Conservation (phyloP, 2,329 filamentous ascomycete genomes). For the Pseudogymnoascus sp. region DNA sequence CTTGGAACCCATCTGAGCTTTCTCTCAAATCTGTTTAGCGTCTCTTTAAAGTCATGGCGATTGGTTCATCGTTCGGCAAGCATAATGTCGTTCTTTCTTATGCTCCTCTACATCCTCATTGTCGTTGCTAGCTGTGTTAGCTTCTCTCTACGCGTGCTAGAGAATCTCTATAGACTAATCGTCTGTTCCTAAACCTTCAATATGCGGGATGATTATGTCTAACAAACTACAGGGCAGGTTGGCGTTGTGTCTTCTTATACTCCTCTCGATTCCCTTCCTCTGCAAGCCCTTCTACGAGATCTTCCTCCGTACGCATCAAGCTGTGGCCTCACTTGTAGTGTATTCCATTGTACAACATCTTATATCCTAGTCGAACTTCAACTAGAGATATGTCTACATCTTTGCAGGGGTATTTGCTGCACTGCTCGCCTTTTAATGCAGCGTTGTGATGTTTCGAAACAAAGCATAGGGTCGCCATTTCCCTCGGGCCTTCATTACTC, state of each 20-base stretch:
- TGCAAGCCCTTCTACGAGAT: constrained; percentile 15
- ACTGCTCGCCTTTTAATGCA: constrained; percentile 10
- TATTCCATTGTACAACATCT: constrained; percentile 18
- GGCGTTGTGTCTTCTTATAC: constrained; percentile 15
- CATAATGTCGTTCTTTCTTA: constrained; percentile 15
- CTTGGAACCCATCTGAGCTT: constrained; percentile 11
- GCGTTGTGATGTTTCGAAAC: constrained; percentile 5
- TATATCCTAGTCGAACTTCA: background rate
- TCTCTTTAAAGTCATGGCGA: constrained; percentile 13
- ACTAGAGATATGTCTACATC: constrained; percentile 10
- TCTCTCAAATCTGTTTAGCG: constrained; percentile 13
- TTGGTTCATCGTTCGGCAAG: constrained; percentile 15
- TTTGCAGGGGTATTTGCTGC: background rate
- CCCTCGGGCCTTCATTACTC: constrained; percentile 10
- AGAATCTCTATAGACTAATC: constrained; percentile 15
- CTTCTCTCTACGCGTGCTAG: background rate
- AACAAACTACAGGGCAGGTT: constrained; percentile 16
- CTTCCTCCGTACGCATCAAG: constrained; percentile 17
- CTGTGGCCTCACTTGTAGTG: constrained; percentile 10
- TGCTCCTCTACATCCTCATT: constrained; percentile 13
- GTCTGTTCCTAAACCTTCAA: constrained; percentile 12
- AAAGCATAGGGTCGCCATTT: constrained; percentile 6
- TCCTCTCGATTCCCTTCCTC: constrained; percentile 15
- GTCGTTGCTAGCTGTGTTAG: background rate
- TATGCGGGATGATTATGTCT: constrained; percentile 9